Conservation (phyloP, 768 basidiomycete species). For the Boletus reticuloceps region DNA sequence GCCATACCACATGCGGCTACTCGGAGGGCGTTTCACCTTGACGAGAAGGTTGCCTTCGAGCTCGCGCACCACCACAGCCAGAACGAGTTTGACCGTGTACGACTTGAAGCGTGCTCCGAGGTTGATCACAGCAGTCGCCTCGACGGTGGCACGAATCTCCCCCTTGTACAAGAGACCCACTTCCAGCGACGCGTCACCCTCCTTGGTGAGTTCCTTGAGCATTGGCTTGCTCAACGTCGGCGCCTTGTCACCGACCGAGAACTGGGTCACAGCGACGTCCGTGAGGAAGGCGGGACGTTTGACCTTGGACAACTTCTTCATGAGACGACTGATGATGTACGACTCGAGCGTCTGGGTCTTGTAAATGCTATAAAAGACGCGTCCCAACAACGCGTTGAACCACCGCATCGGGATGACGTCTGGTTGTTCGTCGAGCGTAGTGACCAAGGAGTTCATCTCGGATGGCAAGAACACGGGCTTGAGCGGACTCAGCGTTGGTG, state of each 20-base stretch:
- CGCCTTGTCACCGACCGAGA: slow-evolving; percentile 79
- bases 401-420: slow-evolving; percentile 97
- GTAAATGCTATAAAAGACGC: slow-evolving; percentile 91
- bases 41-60: slow-evolving; percentile 89
- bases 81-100: slow-evolving; percentile 84
- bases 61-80: slow-evolving; percentile 85
- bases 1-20: slow-evolving; percentile 89
- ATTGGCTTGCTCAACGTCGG: slow-evolving; percentile 95
- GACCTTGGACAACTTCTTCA: slow-evolving; percentile 92
- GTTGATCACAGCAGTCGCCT: slow-evolving; percentile 85
- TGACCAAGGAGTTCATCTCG: slow-evolving; percentile 83
- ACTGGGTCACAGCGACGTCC: slow-evolving; percentile 84
- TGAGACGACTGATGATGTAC: slow-evolving; percentile 81
- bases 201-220: slow-evolving; percentile 94
- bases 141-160: slow-evolving; percentile 84
- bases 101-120: slow-evolving; percentile 83
- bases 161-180: slow-evolving; percentile 83
- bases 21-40: slow-evolving; percentile 92
- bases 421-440: slow-evolving; percentile 86
- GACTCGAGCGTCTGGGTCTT: slow-evolving; percentile 78
- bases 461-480: slow-evolving; percentile 63
- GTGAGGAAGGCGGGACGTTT: slow-evolving; percentile 85
- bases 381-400: slow-evolving; percentile 92
- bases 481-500: slow-evolving; percentile 59
- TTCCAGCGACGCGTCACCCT: slow-evolving; percentile 90